phyloP scores from a whole-genome alignment of 2,329 filamentous ascomycete genomes.

The Piedraia hortae region DNA sequence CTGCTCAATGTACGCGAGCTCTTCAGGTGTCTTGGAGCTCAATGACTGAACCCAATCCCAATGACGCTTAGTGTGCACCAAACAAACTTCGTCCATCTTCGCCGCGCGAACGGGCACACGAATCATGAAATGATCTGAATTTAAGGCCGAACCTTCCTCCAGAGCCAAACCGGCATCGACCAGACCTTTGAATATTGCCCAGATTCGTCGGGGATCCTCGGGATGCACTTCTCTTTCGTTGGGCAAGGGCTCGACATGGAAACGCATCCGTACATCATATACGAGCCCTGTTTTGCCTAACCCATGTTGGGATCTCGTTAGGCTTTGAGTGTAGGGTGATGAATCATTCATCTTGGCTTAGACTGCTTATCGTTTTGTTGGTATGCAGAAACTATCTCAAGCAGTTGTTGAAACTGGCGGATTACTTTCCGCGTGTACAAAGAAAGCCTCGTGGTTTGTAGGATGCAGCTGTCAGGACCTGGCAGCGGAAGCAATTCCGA shows the following conservation, averaged over 20 bases:
- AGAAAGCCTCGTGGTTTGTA: too few relatives aligned
- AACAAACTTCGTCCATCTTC: slow-evolving; percentile 49
- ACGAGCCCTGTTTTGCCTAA: slow-evolving; percentile 22
- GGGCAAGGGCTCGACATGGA: slow-evolving; percentile 48
- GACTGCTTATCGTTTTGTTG: too few relatives aligned
- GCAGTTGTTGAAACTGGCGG: too few relatives aligned
- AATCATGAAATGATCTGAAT: slow-evolving; percentile 25
- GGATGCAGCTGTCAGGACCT: too few relatives aligned
- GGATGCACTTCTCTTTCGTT: slow-evolving; percentile 49
- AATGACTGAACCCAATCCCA: slow-evolving; percentile 47
- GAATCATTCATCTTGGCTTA: too few relatives aligned
- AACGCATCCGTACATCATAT: slow-evolving; percentile 87
- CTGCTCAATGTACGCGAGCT: slow-evolving; percentile 22
- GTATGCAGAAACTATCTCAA: too few relatives aligned
- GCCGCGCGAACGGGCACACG: slow-evolving; percentile 57
- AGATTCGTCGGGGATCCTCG: slow-evolving; percentile 77
- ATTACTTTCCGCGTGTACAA: too few relatives aligned
- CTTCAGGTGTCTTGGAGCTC: slow-evolving; percentile 13
- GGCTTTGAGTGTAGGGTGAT: too few relatives aligned
- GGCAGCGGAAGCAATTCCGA: too few relatives aligned
- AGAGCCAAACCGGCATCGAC: slow-evolving; percentile 43
- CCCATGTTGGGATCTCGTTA: too few relatives aligned
- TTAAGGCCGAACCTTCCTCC: slow-evolving; percentile 14
- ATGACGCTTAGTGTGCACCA: slow-evolving; percentile 53
- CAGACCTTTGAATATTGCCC: slow-evolving; percentile 75